These are phyloP conservation scores for Pseudonitzschia pungens DNA, from an alignment of 108 stramenopile species.

Conservation along the genomic window DNA sequence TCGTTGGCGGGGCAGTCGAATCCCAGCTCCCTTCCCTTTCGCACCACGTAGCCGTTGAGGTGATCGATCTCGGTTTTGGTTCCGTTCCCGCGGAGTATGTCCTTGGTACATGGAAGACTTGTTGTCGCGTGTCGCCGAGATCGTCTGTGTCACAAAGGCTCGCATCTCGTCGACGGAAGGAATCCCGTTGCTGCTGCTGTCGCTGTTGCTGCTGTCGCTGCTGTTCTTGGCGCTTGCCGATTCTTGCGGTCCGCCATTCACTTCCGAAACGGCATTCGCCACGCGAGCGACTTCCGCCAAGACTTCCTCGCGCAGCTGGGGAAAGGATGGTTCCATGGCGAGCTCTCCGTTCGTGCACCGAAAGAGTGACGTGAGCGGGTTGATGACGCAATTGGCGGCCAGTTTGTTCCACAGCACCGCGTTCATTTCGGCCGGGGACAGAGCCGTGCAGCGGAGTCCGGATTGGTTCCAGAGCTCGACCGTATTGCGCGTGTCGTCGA, in stretches of 20 bases:
- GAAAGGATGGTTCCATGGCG: constrained; percentile 25
- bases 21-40: constrained; percentile 46
- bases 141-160: constrained; percentile 59
- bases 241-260: background rate
- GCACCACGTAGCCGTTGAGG: constrained; percentile 74
- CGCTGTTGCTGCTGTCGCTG: background rate
- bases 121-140: constrained; percentile 60
- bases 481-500: background rate
- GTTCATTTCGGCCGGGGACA: constrained; percentile 35
- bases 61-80: constrained; percentile 67
- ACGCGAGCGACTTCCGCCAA: constrained; percentile 27
- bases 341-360: constrained; percentile 50
- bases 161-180: constrained; percentile 9
- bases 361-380: constrained; percentile 58
- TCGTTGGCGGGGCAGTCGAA: constrained; percentile 53
- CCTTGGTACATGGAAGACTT: constrained; percentile 82
- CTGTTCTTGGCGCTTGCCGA: background rate
- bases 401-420: constrained; percentile 63
- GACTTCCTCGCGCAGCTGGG: constrained; percentile 13
- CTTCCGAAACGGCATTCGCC: background rate
- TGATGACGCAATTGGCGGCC: constrained; percentile 74
- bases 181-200: background rate
- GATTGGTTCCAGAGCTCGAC: constrained; percentile 28
- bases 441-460: constrained; percentile 31
- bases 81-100: constrained; percentile 38